Conservation (phyloP, 169 alveolate genomes). For the Eimeria necatrix region DNA sequence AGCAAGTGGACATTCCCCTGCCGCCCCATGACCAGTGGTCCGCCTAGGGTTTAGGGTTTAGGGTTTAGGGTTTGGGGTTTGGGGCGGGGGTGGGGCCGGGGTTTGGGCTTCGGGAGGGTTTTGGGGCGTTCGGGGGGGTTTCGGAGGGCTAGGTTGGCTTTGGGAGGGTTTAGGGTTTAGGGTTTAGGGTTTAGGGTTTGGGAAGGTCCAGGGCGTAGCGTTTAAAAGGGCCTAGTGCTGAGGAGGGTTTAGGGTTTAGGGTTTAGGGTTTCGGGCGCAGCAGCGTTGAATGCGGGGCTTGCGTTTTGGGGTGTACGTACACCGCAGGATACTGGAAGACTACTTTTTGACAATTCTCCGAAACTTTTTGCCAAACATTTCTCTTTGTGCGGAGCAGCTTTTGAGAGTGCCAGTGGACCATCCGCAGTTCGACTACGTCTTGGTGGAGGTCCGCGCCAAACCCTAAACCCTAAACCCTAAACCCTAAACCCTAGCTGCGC, state of each 20-base stretch:
- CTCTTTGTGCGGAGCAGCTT: constrained; percentile 69
- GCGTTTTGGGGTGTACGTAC: neutral
- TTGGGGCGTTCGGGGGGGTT: neutral
- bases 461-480: constrained; percentile 49
- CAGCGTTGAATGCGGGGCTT: too few relatives aligned
- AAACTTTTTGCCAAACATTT: constrained; percentile 30
- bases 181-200: neutral
- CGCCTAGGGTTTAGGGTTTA: constrained; percentile 17
- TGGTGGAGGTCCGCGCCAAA: constrained; percentile 52
- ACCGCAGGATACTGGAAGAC: constrained; percentile 55
- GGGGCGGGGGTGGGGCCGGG: too few relatives aligned
- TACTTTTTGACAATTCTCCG: constrained; percentile 28
- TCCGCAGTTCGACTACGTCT: constrained; percentile 51
- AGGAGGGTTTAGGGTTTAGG: constrained; percentile 50
- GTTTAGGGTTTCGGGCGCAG: constrained; percentile 50
- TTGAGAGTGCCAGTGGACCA: constrained; percentile 68
- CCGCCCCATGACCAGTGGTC: constrained; percentile 59
- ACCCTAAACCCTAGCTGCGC: constrained; percentile 47
- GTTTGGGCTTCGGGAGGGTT: neutral
- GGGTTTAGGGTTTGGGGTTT: constrained; percentile 41
- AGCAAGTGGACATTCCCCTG: constrained; percentile 43
- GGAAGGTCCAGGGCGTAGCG: neutral
- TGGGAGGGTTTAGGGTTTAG: neutral
- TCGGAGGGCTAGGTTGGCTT: too few relatives aligned
- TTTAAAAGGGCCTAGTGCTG: too few relatives aligned